These are phyloP conservation scores for Akanthomyces lecanii DNA, from an alignment of 2,329 filamentous ascomycete genomes.

Conservation along the genomic window DNA sequence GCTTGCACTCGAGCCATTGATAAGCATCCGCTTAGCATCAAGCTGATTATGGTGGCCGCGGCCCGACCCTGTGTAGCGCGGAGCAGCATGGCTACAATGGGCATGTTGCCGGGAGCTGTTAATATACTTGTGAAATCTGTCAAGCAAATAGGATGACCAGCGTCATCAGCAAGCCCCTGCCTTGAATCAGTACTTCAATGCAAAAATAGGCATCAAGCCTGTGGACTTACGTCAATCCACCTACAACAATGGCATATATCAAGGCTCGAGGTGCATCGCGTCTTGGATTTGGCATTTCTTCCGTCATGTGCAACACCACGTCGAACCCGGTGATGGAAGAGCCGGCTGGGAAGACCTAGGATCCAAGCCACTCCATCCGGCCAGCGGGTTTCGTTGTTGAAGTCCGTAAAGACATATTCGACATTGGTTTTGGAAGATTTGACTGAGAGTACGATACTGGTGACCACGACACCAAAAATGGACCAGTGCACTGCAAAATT, in stretches of 20 bases:
- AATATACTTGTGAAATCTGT: conserved; percentile 34
- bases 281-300: conserved; percentile 42
- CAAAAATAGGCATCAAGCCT: background rate
- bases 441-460: conserved; percentile 39
- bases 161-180: conserved; percentile 35
- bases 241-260: conserved; percentile 39
- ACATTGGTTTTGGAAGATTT: conserved; percentile 41
- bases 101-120: conserved; percentile 37
- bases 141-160: conserved; percentile 39
- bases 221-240: conserved; percentile 37
- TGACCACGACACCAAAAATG: conserved; percentile 38
- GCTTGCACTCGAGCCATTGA: conserved; percentile 43
- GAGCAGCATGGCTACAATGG: conserved; percentile 42
- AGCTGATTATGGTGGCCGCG: conserved; percentile 36
- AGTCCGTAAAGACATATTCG: conserved; percentile 40
- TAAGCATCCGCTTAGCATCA: conserved; percentile 40
- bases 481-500: conserved; percentile 38
- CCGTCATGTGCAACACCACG: conserved; percentile 41
- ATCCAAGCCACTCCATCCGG: conserved; percentile 44
- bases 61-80: conserved; percentile 38
- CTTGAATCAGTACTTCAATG: background rate
- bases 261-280: conserved; percentile 40
- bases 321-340: conserved; percentile 39
- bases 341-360: conserved; percentile 39
- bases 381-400: conserved; percentile 44